Conservation (phyloP, 2,329 filamentous ascomycete species). For the Emmonsia crescens region DNA sequence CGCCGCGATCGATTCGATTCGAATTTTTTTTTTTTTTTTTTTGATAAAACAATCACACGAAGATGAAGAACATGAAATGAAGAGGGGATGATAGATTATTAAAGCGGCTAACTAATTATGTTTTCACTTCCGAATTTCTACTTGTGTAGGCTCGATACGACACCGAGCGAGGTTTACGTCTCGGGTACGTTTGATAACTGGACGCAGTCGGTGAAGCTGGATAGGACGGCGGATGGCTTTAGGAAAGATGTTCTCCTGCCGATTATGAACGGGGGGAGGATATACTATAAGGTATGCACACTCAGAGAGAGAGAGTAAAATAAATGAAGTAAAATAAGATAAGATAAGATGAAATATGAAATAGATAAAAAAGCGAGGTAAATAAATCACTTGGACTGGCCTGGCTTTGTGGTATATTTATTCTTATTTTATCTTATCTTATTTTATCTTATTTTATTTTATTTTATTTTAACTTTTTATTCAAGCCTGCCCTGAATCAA, state of each 20-base stretch:
- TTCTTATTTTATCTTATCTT: too few species aligned
- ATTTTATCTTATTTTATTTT: too few species aligned
- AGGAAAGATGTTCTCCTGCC: slow-evolving; percentile 70
- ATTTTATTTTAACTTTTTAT: too few species aligned
- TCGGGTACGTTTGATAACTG: slow-evolving; percentile 95
- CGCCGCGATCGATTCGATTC: too few species aligned
- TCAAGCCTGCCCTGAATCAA: background rate
- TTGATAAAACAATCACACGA: too few species aligned
- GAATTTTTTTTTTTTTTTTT: too few species aligned
- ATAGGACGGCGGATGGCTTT: slow-evolving; percentile 62
- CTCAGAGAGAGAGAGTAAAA: background rate
- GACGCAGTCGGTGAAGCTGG: slow-evolving; percentile 74
- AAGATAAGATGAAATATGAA: too few species aligned
- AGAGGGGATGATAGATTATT: background rate
- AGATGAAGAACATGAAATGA: background rate
- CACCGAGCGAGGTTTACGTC: slow-evolving; percentile 76
- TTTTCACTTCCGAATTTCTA: too few species aligned
- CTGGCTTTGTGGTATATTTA: too few species aligned
- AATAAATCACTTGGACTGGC: too few species aligned
- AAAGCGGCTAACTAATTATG: background rate
- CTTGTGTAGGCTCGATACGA: slow-evolving; percentile 58
- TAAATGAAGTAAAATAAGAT: background rate
- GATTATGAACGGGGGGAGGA: slow-evolving; percentile 55
- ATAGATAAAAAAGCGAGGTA: too few species aligned
- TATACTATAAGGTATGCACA: slow-evolving; percentile 79